A percentile compares a stretch with the other conserved stretches of the same genome.
Evolutionary conservation across 176 grass and related monocot species (phyloP).

Genomic region (Raddia distichophylla): DNA sequence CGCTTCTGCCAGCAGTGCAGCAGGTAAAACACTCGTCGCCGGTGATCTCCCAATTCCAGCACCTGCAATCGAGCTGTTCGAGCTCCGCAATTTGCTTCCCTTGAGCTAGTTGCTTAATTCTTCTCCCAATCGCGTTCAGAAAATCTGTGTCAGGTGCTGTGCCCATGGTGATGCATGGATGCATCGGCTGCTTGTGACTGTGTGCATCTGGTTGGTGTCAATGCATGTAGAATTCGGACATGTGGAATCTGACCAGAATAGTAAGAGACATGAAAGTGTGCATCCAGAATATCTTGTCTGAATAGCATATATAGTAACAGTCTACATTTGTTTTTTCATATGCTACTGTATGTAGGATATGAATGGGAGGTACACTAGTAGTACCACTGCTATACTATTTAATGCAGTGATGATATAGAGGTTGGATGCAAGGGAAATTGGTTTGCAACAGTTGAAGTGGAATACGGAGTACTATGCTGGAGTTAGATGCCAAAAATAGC

Average conservation of each 20-base stretch:
- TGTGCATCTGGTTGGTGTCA: conserved; percentile 11
- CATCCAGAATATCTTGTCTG: conserved; percentile 49
- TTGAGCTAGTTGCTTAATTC: not conserved
- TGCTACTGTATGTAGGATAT: conserved; percentile 37
- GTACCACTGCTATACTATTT: conserved; percentile 27
- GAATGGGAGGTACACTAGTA: conserved; percentile 38
- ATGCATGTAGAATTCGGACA: conserved; percentile 31
- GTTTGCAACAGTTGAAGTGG: not conserved
- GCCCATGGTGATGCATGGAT: not conserved
- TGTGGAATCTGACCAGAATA: conserved; percentile 55
- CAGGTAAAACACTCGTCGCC: conserved; percentile 37
- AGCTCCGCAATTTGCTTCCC: not conserved
- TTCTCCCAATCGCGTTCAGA: not conserved
- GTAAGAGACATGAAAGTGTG: conserved; percentile 46
- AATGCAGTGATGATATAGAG: conserved; percentile 22
- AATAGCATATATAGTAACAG: conserved; percentile 44
- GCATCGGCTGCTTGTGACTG: not conserved
- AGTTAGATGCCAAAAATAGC: too few species aligned
- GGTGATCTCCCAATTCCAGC: conserved; percentile 23
- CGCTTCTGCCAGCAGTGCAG: conserved; percentile 99
- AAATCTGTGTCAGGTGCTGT: not conserved
- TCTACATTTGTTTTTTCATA: conserved; percentile 50
- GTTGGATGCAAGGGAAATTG: not conserved
- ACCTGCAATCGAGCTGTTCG: not conserved
- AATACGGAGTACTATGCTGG: not conserved